These are phyloP conservation scores for Thinopyrum elongatum DNA, from an alignment of 176 grass and related monocot species.

Conservation along the genomic window DNA sequence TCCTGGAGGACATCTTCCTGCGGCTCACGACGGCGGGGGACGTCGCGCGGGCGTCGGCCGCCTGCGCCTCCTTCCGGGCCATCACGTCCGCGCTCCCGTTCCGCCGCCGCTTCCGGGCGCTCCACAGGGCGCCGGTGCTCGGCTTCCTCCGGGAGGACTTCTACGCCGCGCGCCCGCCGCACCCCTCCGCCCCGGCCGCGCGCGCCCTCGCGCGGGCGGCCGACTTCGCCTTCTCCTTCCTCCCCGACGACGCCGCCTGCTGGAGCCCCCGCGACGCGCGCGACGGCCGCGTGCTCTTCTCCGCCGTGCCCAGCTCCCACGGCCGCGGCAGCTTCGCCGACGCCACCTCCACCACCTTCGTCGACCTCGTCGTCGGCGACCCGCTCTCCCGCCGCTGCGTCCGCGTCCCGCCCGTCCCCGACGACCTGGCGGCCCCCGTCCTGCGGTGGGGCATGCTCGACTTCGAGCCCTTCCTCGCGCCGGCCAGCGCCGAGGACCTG, in stretches of 20 bases:
- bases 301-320: not conserved
- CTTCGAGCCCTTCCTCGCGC: constrained; percentile 35
- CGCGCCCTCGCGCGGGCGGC: not conserved
- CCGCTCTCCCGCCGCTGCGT: not conserved
- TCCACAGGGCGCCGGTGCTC: not conserved
- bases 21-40: not conserved
- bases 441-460: not conserved
- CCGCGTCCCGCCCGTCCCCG: constrained; percentile 4
- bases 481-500: not conserved
- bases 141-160: not conserved
- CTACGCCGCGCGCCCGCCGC: not conserved
- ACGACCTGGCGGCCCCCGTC: not conserved
- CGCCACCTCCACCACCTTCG: not conserved
- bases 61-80: not conserved
- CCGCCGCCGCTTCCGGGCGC: not conserved
- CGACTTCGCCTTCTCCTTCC: constrained; percentile 18
- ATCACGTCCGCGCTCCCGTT: not conserved
- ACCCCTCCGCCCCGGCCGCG: not conserved
- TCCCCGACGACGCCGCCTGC: not conserved
- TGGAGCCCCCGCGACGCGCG: not conserved
- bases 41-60: not conserved
- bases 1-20: constrained; percentile 16
- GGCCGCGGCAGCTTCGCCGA: constrained; percentile 2
- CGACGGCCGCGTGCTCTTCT: constrained; percentile 10
- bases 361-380: not conserved